Conservation (phyloP, 2,329 filamentous ascomycete genomes). For the Xylaria sp. region DNA sequence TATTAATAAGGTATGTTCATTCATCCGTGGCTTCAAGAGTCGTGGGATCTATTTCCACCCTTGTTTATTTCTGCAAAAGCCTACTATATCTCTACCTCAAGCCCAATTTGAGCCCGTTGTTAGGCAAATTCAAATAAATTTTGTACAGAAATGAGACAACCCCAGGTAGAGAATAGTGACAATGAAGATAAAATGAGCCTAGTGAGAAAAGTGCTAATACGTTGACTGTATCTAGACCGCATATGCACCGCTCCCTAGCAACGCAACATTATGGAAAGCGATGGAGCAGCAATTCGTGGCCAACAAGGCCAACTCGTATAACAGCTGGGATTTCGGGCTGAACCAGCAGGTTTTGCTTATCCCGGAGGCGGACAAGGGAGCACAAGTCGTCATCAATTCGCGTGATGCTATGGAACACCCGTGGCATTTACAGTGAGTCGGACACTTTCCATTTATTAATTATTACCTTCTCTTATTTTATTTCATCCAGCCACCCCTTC, state of each 20-base stretch:
- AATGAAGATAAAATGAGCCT: background rate
- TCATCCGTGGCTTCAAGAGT: background rate
- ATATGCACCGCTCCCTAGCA: constrained; percentile 48
- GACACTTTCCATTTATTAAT: background rate
- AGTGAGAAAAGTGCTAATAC: constrained; percentile 8
- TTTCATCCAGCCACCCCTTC: background rate
- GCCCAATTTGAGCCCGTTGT: background rate
- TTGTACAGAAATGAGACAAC: too few species aligned
- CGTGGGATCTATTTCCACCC: background rate
- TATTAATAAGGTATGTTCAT: constrained; percentile 49
- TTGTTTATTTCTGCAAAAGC: background rate
- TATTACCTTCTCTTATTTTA: background rate
- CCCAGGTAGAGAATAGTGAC: background rate
- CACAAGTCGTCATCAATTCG: constrained; percentile 54
- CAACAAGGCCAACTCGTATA: constrained; percentile 48
- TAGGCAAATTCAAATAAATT: too few species aligned
- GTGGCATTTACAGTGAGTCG: constrained; percentile 53
- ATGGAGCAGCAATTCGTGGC: constrained; percentile 48
- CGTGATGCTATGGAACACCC: constrained; percentile 55
- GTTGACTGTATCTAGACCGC: constrained; percentile 45
- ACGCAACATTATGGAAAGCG: constrained; percentile 52
- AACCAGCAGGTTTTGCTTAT: constrained; percentile 54
- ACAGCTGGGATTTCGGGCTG: constrained; percentile 52
- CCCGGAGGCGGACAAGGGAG: constrained; percentile 48
- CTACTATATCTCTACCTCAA: background rate